Conservation (phyloP, 768 basidiomycete species). For the Hortiboletus flavorubellus region DNA sequence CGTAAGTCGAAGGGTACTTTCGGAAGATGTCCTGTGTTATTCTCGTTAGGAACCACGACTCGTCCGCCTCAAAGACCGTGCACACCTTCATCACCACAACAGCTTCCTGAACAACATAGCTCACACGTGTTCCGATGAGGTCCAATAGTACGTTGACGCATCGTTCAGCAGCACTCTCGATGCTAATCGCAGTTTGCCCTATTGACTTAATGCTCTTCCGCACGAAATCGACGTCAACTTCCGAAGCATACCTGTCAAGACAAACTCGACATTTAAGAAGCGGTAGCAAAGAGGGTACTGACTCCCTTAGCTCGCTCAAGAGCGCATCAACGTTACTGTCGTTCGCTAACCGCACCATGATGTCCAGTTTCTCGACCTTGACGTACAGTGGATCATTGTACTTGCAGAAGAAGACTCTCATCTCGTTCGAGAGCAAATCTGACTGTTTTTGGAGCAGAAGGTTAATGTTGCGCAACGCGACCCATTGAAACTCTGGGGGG, state of each 20-base stretch:
- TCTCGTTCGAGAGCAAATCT: conserved; percentile 89
- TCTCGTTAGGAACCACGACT: not conserved
- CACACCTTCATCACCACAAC: conserved; percentile 97
- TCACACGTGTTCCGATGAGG: conserved; percentile 88
- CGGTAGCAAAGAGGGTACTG: conserved; percentile 26
- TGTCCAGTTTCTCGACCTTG: conserved; percentile 97
- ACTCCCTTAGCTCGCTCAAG: conserved; percentile 96
- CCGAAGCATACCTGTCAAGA: conserved; percentile 77
- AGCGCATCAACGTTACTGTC: conserved; percentile 94
- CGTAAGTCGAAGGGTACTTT: conserved; percentile 94
- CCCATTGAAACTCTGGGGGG: conserved; percentile 98
- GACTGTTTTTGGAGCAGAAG: conserved; percentile 91
- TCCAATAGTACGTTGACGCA: conserved; percentile 94
- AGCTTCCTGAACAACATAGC: conserved; percentile 97
- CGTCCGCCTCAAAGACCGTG: not conserved
- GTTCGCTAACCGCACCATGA: conserved; percentile 91
- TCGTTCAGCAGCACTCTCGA: conserved; percentile 87
- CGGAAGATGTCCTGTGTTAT: conserved; percentile 87
- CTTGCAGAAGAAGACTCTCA: conserved; percentile 99
- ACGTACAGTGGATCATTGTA: conserved; percentile 99
- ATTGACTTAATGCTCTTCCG: conserved; percentile 93
- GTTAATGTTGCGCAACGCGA: conserved; percentile 94
- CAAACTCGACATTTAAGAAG: conserved; percentile 1
- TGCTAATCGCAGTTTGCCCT: conserved; percentile 94
- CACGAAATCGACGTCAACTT: conserved; percentile 98